These are phyloP conservation scores for Eleusine coracana DNA, from an alignment of 176 grass and related monocot species.

Conservation along the genomic window DNA sequence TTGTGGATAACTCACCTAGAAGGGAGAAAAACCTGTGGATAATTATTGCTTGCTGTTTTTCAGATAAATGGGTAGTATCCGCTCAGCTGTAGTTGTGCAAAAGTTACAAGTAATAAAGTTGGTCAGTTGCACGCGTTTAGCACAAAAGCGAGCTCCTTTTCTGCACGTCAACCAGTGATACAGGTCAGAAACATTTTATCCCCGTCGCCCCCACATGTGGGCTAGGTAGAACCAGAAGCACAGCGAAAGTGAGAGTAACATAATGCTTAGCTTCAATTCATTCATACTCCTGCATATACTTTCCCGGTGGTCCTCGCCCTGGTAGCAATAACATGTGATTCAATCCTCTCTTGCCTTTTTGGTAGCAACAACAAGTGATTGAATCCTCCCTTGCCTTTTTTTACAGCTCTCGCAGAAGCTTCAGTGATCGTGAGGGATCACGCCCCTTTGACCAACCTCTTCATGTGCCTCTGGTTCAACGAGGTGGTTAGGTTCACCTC, in stretches of 20 bases:
- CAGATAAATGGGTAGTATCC: background rate
- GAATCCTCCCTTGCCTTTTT: constrained; percentile 18
- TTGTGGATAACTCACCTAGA: background rate
- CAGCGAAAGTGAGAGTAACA: constrained; percentile 18
- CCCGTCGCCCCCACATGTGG: constrained; percentile 26
- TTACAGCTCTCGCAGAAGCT: constrained; percentile 81
- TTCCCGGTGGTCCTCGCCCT: constrained; percentile 32
- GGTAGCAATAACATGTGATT: constrained; percentile 24
- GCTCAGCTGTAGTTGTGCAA: constrained; percentile 42
- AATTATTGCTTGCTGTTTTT: constrained; percentile 21
- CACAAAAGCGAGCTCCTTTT: constrained; percentile 58
- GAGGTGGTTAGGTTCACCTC: constrained; percentile 86
- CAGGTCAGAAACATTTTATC: constrained; percentile 33
- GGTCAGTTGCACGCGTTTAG: constrained; percentile 43
- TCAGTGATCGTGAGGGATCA: constrained; percentile 93
- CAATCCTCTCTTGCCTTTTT: constrained; percentile 20
- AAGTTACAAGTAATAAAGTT: constrained; percentile 56
- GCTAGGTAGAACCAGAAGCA: constrained; percentile 32
- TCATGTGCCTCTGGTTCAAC: constrained; percentile 98
- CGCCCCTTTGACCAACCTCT: constrained; percentile 67
- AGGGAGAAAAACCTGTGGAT: background rate
- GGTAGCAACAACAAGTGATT: too few species aligned
- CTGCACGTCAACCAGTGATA: constrained; percentile 45
- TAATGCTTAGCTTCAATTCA: constrained; percentile 14
- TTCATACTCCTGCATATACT: background rate